Conservation (phyloP, 192 early-diverging fungal species). For the Umbelopsis vinacea region DNA sequence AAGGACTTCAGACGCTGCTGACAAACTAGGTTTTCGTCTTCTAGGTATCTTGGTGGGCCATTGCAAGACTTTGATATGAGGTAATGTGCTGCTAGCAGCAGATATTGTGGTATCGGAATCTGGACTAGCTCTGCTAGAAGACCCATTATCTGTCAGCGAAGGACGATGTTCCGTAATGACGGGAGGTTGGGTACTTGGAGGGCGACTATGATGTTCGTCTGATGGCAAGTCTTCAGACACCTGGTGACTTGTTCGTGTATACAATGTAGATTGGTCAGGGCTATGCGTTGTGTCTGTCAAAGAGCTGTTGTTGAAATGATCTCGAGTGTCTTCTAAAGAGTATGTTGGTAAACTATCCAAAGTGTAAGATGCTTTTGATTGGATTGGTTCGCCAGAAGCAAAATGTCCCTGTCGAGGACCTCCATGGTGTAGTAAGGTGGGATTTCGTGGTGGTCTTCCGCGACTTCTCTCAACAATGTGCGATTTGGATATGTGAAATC, state of each 20-base stretch:
- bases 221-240: too few species aligned
- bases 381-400: neutral
- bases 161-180: neutral
- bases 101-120: conserved; percentile 4
- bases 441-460: conserved; percentile 3
- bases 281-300: neutral
- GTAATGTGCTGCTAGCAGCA: neutral
- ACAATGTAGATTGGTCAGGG: too few species aligned
- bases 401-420: conserved; percentile 1
- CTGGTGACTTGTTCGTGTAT: too few species aligned
- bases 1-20: conserved; percentile 15
- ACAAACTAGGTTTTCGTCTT: conserved; percentile 18
- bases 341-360: neutral
- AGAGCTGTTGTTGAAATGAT: neutral
- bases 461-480: conserved; percentile 25
- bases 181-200: neutral
- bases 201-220: neutral
- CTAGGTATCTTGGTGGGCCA: conserved; percentile 7
- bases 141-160: neutral
- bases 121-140: neutral
- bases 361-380: neutral
- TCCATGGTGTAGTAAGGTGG: neutral
- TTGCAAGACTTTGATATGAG: conserved; percentile 21
- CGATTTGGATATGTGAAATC: conserved; percentile 35
- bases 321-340: neutral